Base-by-base conservation (phyloP, 495 filamentous ascomycete species). In the Penicillium turbatum region DNA sequence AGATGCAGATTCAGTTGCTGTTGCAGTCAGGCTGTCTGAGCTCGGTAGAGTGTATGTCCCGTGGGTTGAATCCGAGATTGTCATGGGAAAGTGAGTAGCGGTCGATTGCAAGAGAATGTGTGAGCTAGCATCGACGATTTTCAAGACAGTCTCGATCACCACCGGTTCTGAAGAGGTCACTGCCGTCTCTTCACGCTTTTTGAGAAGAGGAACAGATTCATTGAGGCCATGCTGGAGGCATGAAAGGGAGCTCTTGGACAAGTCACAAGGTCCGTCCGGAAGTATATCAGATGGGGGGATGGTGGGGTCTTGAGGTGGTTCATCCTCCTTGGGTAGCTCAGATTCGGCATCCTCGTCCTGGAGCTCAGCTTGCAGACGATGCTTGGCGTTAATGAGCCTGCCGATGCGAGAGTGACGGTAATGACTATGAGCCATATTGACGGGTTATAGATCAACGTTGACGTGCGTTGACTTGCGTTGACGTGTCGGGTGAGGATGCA, bases 351-450 rank as follows among this genome's bases (percentile, higher is more conserved):
- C 40, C 13, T 58, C 54, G 11, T 27, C 36, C 13, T 27, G 8
- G 9, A 53, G 50, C 37, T 36, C 43, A 5, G 39, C 45, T n/a
- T 60, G 53, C n/a, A 47, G 40, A 4, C 41, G 64, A 29, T 53
- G 59, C 45, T 43, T 64, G 10, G 56, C 51, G 44, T 43, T 54
- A 13, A 56, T 51, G 24, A 57, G 41, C 38, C 54, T 57, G 48
- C 42, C 45, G 30, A 62, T 54, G 24, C 56, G 61, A 9, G 59
- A 53, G 45, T 64, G 59, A 37, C 64, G 61, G 39, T 42, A 48
- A 48, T 62, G 56, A 37, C 56, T 54, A 52, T 67, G 64, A 54
- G 51, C 48, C 64, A 67, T 67, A 19, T 38, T 54, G 60, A 24
- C 49, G 34, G 6, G 21, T 54, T 48, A 17, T 8, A 11, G 13